phyloP scores from a whole-genome alignment of 108 stramenopile species.

The Fragilaria crotonensis region DNA sequence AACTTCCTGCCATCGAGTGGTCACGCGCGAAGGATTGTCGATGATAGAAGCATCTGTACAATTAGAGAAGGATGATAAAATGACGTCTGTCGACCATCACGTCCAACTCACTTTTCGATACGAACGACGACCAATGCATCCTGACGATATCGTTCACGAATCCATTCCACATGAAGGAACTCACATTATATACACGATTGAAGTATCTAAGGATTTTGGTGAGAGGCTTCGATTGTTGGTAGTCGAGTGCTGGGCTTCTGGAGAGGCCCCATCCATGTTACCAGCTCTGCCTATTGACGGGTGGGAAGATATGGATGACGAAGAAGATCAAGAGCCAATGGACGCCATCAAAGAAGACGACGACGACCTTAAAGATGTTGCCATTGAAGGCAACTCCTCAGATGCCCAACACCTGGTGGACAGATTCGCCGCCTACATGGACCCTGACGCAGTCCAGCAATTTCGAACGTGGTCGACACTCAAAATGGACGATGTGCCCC shows the following conservation, averaged over 20 bases:
- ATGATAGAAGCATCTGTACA: conserved; percentile 39
- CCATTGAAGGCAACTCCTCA: neutral
- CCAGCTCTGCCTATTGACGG: conserved; percentile 45
- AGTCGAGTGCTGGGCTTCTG: conserved; percentile 43
- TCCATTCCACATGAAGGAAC: conserved; percentile 19
- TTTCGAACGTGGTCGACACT: conserved; percentile 34
- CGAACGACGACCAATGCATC: conserved; percentile 15
- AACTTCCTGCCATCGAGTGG: conserved; percentile 37
- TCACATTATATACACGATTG: conserved; percentile 59
- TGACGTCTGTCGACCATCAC: conserved; percentile 5
- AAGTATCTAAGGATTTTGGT: conserved; percentile 48
- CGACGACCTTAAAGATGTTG: neutral
- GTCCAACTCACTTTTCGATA: conserved; percentile 30
- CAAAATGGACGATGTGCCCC: conserved; percentile 39
- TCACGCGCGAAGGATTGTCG: conserved; percentile 30
- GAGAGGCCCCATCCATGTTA: conserved; percentile 35
- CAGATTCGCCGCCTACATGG: conserved; percentile 51
- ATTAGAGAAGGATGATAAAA: conserved; percentile 25
- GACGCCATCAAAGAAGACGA: conserved; percentile 2
- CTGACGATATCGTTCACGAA: conserved; percentile 1
- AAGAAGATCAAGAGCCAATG: conserved; percentile 1
- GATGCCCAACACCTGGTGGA: conserved; percentile 19
- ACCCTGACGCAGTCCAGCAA: conserved; percentile 53
- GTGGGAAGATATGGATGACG: conserved; percentile 30
- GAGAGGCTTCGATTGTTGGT: conserved; percentile 39